phyloP scores from a whole-genome alignment of 768 basidiomycete species.

The Amanita fuliginea region DNA sequence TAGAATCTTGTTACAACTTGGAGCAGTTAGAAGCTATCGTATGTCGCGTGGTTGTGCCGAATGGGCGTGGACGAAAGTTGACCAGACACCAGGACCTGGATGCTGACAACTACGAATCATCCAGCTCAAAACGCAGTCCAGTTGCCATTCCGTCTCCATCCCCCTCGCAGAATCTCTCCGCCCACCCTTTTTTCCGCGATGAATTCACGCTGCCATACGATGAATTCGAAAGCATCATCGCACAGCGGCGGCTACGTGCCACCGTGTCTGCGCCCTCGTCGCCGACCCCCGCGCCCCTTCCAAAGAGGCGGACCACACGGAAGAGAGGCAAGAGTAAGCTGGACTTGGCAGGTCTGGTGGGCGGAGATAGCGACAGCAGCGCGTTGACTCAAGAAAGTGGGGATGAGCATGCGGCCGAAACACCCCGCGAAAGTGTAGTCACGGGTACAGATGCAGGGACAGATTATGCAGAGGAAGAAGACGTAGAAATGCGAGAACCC shows the following conservation, averaged over 20 bases:
- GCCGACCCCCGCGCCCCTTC: slow-evolving; percentile 25
- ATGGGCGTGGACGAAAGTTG: background rate
- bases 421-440: slow-evolving; percentile 53
- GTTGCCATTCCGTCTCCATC: slow-evolving; percentile 53
- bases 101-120: slow-evolving; percentile 31
- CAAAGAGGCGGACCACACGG: slow-evolving; percentile 16
- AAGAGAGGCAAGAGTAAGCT: slow-evolving; percentile 41
- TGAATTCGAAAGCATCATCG: slow-evolving; percentile 50
- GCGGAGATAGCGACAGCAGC: slow-evolving; percentile 78
- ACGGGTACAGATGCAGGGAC: slow-evolving; percentile 67
- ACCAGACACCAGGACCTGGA: slow-evolving; percentile 27
- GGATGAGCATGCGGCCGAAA: slow-evolving; percentile 52
- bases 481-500: slow-evolving; percentile 44
- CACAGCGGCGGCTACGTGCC: slow-evolving; percentile 50
- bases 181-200: slow-evolving; percentile 63
- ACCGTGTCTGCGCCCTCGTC: slow-evolving; percentile 57
- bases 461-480: slow-evolving; percentile 61
- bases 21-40: slow-evolving; percentile 66
- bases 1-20: slow-evolving; percentile 60
- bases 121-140: slow-evolving; percentile 31
- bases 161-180: slow-evolving; percentile 54
- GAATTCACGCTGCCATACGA: slow-evolving; percentile 60
- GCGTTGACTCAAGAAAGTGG: slow-evolving; percentile 76
- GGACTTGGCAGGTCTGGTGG: slow-evolving; percentile 63
- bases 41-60: slow-evolving; percentile 15